phyloP scores from a whole-genome alignment of 83 land plant species.

The Thuja plicata region DNA sequence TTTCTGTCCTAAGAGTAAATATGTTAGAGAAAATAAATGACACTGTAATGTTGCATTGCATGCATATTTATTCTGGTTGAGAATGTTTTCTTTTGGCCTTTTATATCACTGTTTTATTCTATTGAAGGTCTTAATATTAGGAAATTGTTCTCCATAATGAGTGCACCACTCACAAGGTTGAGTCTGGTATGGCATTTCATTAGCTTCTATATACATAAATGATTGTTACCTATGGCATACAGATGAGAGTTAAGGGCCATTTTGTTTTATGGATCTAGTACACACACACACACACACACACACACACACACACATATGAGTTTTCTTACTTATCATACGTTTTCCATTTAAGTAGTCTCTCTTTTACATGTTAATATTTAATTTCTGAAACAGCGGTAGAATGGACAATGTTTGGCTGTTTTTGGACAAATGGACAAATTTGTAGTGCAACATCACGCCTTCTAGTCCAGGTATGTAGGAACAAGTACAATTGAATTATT shows the following conservation, averaged over 20 bases:
- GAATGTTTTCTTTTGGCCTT: background rate
- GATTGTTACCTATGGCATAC: background rate
- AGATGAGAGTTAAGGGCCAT: background rate
- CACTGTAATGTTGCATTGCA: background rate
- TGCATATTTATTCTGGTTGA: background rate
- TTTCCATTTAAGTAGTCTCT: background rate
- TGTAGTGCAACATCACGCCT: slow-evolving; percentile 99
- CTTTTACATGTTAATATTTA: slow-evolving; percentile 1
- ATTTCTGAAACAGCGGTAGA: slow-evolving; percentile 75
- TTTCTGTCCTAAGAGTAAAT: background rate
- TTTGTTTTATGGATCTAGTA: background rate
- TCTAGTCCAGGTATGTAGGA: slow-evolving; percentile 76
- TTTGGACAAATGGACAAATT: slow-evolving; percentile 99
- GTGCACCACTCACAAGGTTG: background rate
- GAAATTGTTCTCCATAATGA: background rate
- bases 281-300: no score
- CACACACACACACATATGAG: background rate
- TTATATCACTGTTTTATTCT: background rate
- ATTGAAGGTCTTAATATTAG: background rate
- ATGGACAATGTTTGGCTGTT: slow-evolving; percentile 95
- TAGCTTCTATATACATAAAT: background rate
- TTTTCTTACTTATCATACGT: background rate
- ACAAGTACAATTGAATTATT: background rate
- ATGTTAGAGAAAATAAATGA: background rate
- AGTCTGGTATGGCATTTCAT: background rate